Base-by-base conservation (phyloP, 2,329 filamentous ascomycete genomes). In the Pyrenophora teres region DNA sequence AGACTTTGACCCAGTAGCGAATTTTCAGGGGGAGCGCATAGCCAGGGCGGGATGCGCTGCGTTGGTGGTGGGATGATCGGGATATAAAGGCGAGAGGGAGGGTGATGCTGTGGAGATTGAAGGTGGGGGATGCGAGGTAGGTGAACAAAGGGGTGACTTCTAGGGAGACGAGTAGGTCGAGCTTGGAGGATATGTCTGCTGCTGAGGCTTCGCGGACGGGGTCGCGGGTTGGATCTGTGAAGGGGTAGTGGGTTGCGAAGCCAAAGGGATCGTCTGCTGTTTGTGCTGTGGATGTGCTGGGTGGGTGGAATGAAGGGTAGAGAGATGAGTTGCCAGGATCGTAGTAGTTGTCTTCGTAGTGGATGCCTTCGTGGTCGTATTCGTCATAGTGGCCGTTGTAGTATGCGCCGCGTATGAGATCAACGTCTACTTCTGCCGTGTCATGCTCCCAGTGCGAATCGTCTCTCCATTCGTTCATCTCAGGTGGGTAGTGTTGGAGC, bases 301-400 rank as follows among this genome's bases (percentile, higher is more conserved):
- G 46, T 3, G 54, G 61, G 12, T 48, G 57, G 51, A 67, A 68
- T 1, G 59, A 53, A 3, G 69, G 69, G 42, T 72, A 72, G 2
- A 73, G 45, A 2, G 52, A 52, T 5, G 46, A 32, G 30, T 70
- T 63, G 12, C 54, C 52, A 3, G 70, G 61, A 4, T 64, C 58
- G 49, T 71, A 73, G 44, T 67, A 60, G 52, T 72, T 72, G 53
- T 72, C 69, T 47, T 73, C 67, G 59, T 73, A 73, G 43, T 63
- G 56, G 13, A 44, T 47, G 7, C 68, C 69, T 33, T 70, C 70
- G 47, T 72, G 63, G 54, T 73, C 70, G 40, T 71, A 60, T 49
- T 70, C 69, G 46, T 72, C 67, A 53, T 69, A 66, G 46, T 72
- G 63, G 0, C 56, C 54, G 38, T 51, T 62, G 47, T 67, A 61